Evolutionary conservation across 768 basidiomycete species (phyloP).

Genomic region (Boletus edulis): DNA sequence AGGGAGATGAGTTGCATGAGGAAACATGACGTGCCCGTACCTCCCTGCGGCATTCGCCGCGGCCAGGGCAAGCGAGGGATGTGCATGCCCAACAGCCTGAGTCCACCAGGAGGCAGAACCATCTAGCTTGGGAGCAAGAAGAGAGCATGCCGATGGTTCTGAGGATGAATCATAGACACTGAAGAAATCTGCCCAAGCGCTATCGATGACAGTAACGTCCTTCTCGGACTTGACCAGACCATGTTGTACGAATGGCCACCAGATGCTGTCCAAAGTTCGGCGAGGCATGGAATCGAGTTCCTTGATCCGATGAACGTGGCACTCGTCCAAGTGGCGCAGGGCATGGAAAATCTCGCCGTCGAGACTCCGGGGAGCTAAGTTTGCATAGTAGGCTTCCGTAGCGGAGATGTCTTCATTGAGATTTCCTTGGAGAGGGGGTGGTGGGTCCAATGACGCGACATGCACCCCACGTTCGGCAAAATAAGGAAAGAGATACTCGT

Average conservation of each 20-base stretch:
- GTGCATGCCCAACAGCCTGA: constrained; percentile 83
- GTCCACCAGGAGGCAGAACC: constrained; percentile 99
- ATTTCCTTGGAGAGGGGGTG: constrained; percentile 51
- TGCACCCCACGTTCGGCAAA: constrained; percentile 71
- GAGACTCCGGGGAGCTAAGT: constrained; percentile 36
- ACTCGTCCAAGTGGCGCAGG: constrained; percentile 56
- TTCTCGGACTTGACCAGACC: constrained; percentile 59
- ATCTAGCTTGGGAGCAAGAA: constrained; percentile 68
- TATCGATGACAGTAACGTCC: constrained; percentile 90
- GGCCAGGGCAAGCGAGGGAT: constrained; percentile 74
- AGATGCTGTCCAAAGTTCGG: constrained; percentile 74
- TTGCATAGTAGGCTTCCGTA: constrained; percentile 74
- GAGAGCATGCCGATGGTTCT: constrained; percentile 31
- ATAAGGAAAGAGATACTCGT: constrained; percentile 76
- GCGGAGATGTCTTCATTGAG: constrained; percentile 42
- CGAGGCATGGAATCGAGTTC: constrained; percentile 77
- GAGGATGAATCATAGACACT: constrained; percentile 52
- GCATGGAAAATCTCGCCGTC: constrained; percentile 43
- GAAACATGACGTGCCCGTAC: constrained; percentile 98
- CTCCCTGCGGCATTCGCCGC: constrained; percentile 89
- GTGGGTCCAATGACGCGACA: constrained; percentile 52
- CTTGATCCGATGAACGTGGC: constrained; percentile 63
- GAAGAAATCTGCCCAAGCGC: constrained; percentile 85
- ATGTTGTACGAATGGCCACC: constrained; percentile 99
- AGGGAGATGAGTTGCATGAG: constrained; percentile 81